Conservation (phyloP, 2,329 filamentous ascomycete species). For the Cercospora sesami region DNA sequence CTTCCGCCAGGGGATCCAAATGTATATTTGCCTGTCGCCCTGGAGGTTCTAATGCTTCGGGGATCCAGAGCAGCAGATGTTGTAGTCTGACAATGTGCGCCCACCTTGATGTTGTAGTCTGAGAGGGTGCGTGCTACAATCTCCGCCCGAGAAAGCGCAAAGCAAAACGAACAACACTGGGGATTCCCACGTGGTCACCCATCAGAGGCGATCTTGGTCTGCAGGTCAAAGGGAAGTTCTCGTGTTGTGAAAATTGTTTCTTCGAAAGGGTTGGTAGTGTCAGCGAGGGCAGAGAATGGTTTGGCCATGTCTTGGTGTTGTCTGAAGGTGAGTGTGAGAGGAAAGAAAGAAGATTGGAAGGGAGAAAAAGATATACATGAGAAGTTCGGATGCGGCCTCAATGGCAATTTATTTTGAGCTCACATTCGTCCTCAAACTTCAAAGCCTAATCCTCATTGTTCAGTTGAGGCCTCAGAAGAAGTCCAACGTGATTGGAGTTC, state of each 20-base stretch:
- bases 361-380: not conserved
- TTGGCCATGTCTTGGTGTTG: not conserved
- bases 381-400: not conserved
- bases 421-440: not conserved
- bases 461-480: not conserved
- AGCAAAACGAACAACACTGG: not conserved
- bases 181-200: not conserved
- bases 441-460: not conserved
- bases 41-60: not conserved
- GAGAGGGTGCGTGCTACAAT: not conserved
- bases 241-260: not conserved
- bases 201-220: not conserved
- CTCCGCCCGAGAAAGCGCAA: not conserved
- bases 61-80: not conserved
- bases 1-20: not conserved
- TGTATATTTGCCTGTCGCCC: not conserved
- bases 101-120: not conserved
- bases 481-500: not conserved
- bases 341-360: not conserved
- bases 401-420: not conserved
- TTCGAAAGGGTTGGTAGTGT: not conserved
- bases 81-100: not conserved
- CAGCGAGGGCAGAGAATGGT: not conserved
- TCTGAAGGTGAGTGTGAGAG: not conserved
- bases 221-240: not conserved